Evolutionary conservation across 768 basidiomycete species (phyloP).

Genomic region (Cyclocybe cylindracea): DNA sequence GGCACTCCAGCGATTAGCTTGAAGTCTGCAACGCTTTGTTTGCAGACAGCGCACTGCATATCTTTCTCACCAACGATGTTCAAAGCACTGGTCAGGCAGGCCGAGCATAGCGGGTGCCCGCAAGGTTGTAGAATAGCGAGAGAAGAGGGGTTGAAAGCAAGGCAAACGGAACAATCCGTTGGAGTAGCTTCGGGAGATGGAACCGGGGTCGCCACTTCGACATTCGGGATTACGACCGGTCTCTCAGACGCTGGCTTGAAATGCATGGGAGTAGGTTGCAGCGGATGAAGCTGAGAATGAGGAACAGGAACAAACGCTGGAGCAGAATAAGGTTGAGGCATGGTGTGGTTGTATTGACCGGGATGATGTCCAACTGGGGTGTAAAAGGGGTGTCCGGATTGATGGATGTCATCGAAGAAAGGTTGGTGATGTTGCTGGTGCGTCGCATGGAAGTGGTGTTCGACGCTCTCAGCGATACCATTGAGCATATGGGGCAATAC

Average conservation of each 20-base stretch:
- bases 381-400: conserved; percentile 18
- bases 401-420: conserved; percentile 21
- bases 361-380: conserved; percentile 10
- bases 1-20: conserved; percentile 39
- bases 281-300: conserved; percentile 14
- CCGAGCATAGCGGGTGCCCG: conserved; percentile 73
- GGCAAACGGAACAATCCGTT: conserved; percentile 66
- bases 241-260: conserved; percentile 7
- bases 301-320: conserved; percentile 18
- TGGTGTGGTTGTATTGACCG: conserved; percentile 17
- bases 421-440: conserved; percentile 27
- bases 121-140: conserved; percentile 77
- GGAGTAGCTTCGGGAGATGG: conserved; percentile 15
- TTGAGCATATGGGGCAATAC: conserved; percentile 27
- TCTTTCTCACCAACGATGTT: conserved; percentile 91
- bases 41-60: conserved; percentile 84
- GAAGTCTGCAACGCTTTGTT: conserved; percentile 68
- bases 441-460: conserved; percentile 41
- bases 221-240: background rate
- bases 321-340: conserved; percentile 19
- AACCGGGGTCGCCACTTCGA: conserved; percentile 1
- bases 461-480: conserved; percentile 41
- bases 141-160: conserved; percentile 38
- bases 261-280: conserved; percentile 8
- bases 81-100: conserved; percentile 81